Conservation (phyloP, 2,329 filamentous ascomycete genomes). For the Aspergillus alliaceus region DNA sequence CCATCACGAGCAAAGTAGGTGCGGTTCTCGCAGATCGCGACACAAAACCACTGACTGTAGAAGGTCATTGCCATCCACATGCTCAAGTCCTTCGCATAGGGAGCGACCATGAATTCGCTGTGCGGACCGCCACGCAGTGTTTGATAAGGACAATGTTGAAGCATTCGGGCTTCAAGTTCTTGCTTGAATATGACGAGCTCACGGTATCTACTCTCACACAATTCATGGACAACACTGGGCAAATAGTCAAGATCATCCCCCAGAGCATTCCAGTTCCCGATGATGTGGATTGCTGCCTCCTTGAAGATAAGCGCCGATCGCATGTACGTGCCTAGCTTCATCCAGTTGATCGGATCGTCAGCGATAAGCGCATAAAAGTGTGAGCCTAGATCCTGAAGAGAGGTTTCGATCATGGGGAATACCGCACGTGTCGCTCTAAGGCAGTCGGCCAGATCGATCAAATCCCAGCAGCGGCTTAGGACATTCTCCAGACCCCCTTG, state of each 20-base stretch:
- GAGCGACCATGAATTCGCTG: background rate
- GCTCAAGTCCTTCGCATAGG: background rate
- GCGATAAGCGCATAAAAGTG: constrained; percentile 47
- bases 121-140: background rate
- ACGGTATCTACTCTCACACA: constrained; percentile 25
- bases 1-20: constrained; percentile 43
- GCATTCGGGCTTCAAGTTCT: constrained; percentile 27
- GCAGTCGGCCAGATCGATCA: constrained; percentile 49
- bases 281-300: constrained; percentile 31
- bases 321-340: constrained; percentile 47
- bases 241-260: constrained; percentile 19
- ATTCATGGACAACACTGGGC: constrained; percentile 14
- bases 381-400: constrained; percentile 47
- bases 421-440: constrained; percentile 46
- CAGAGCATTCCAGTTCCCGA: constrained; percentile 29
- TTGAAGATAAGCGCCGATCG: constrained; percentile 42
- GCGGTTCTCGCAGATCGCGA: constrained; percentile 42
- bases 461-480: constrained; percentile 18
- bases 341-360: constrained; percentile 46
- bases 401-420: constrained; percentile 47
- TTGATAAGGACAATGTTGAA: constrained; percentile 25
- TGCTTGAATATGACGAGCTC: constrained; percentile 26
- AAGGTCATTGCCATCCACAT: constrained; percentile 12
- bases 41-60: constrained; percentile 46
- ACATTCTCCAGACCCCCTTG: background rate